phyloP scores from a whole-genome alignment of 2,329 filamentous ascomycete genomes.

The Bipolaris zeicola region DNA sequence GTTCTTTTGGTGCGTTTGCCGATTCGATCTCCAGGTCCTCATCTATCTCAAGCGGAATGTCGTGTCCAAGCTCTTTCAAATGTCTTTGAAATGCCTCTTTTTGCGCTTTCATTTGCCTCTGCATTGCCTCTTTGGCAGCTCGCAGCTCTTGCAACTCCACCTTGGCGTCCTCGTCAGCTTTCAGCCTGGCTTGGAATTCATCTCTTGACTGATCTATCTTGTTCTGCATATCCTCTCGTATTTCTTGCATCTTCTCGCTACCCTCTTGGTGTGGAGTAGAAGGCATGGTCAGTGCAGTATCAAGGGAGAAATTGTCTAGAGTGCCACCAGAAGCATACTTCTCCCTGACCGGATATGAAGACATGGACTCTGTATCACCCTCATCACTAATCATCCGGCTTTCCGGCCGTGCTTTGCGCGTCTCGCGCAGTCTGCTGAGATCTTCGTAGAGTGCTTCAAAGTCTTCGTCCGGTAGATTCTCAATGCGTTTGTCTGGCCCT shows the following conservation, averaged over 20 bases:
- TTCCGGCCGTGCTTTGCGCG: slow-evolving; percentile 71
- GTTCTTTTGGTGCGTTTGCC: neutral
- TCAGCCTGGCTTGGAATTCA: slow-evolving; percentile 78
- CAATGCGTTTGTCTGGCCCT: slow-evolving; percentile 89
- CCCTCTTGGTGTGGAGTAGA: slow-evolving; percentile 83
- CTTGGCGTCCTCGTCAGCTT: slow-evolving; percentile 73
- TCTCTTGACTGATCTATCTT: slow-evolving; percentile 85
- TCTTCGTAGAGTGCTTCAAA: slow-evolving; percentile 93
- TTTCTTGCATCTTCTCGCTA: slow-evolving; percentile 76
- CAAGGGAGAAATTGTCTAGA: slow-evolving; percentile 92
- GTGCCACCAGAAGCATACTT: slow-evolving; percentile 96
- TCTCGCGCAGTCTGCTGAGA: slow-evolving; percentile 84
- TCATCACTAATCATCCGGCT: slow-evolving; percentile 68
- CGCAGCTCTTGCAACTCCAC: slow-evolving; percentile 81
- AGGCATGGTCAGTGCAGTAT: slow-evolving; percentile 92
- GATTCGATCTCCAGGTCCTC: slow-evolving; percentile 38
- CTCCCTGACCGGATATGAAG: slow-evolving; percentile 85
- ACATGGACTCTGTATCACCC: slow-evolving; percentile 79
- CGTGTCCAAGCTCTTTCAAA: slow-evolving; percentile 68
- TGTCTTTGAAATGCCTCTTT: slow-evolving; percentile 84
- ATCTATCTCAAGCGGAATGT: slow-evolving; percentile 57
- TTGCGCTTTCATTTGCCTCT: slow-evolving; percentile 81
- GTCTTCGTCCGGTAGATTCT: slow-evolving; percentile 89
- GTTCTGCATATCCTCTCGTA: slow-evolving; percentile 80
- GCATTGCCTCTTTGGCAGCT: slow-evolving; percentile 84